Evolutionary conservation across 2,329 filamentous ascomycete genomes (phyloP).

Genomic region (Epichloe bromicola): DNA sequence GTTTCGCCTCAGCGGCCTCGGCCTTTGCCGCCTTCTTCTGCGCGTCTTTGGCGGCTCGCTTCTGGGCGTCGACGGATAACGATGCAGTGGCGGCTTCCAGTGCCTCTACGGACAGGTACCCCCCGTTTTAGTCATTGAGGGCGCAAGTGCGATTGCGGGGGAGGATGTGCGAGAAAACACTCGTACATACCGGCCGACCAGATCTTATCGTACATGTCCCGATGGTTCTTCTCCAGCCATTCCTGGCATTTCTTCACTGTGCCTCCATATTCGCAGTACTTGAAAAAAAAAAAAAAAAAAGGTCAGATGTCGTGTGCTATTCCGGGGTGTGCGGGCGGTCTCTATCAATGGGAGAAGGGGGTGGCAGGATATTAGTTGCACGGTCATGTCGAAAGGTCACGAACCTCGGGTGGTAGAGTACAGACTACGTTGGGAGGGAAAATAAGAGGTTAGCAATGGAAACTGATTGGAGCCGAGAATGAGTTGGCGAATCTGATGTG

Average conservation of each 20-base stretch:
- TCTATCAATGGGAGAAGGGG: neutral
- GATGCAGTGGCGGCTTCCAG: conserved; percentile 73
- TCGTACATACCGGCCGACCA: conserved; percentile 65
- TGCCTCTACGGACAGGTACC: conserved; percentile 43
- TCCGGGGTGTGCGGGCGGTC: neutral
- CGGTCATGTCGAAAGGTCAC: conserved; percentile 6
- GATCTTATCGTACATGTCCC: conserved; percentile 60
- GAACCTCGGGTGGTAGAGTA: conserved; percentile 52
- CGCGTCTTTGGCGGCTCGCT: conserved; percentile 89
- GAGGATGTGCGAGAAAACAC: neutral
- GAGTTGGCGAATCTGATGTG: neutral
- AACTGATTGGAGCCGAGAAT: neutral
- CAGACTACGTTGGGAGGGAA: conserved; percentile 34
- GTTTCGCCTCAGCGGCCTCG: conserved; percentile 70
- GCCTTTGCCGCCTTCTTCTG: conserved; percentile 96
- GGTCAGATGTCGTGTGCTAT: neutral
- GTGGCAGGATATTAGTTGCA: neutral
- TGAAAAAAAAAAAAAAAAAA: neutral
- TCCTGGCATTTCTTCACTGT: conserved; percentile 95
- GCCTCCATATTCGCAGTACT: conserved; percentile 99
- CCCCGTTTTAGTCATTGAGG: neutral
- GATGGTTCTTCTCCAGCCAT: conserved; percentile 71
- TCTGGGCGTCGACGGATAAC: conserved; percentile 81
- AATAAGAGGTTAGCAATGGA: neutral
- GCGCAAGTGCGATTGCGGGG: neutral